These are phyloP conservation scores for Fragosphaeria purpurea DNA, from an alignment of 2,329 filamentous ascomycete genomes.

Conservation along the genomic window DNA sequence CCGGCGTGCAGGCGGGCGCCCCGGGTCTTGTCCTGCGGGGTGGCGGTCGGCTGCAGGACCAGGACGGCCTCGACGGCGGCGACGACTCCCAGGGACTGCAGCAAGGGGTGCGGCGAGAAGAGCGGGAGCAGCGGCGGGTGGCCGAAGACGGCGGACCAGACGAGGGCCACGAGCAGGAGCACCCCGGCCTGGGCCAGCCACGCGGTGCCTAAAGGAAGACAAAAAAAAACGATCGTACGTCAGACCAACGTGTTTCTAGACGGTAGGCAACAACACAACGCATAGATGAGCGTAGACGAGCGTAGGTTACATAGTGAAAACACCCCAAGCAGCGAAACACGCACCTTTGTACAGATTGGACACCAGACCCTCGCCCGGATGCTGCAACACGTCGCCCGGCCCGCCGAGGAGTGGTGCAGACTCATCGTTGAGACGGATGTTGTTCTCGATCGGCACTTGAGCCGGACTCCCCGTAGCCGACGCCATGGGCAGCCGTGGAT, in stretches of 20 bases:
- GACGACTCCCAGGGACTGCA: slow-evolving; percentile 57
- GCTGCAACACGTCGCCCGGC: slow-evolving; percentile 64
- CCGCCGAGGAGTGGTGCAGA: slow-evolving; percentile 62
- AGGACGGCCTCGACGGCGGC: slow-evolving; percentile 71
- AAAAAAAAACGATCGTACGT: too few relatives aligned
- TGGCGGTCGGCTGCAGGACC: slow-evolving; percentile 78
- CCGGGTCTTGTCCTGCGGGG: slow-evolving; percentile 58
- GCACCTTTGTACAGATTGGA: slow-evolving; percentile 68
- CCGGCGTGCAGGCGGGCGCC: slow-evolving; percentile 55
- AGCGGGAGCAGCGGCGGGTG: slow-evolving; percentile 53
- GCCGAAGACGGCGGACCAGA: slow-evolving; percentile 70
- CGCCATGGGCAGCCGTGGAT: slow-evolving; percentile 40
- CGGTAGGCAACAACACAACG: too few relatives aligned
- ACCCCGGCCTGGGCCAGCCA: slow-evolving; percentile 70
- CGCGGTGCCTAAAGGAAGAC: slow-evolving; percentile 52
- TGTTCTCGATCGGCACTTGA: slow-evolving; percentile 27
- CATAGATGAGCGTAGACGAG: too few relatives aligned
- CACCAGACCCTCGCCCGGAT: slow-evolving; percentile 50
- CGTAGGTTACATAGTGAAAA: too few relatives aligned
- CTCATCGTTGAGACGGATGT: slow-evolving; percentile 28
- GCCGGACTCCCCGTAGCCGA: slow-evolving; percentile 59
- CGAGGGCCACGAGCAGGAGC: slow-evolving; percentile 61
- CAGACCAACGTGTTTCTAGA: too few relatives aligned
- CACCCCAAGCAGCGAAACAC: too few relatives aligned
- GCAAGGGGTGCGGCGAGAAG: slow-evolving; percentile 81